phyloP scores from a whole-genome alignment of 305 asterid genomes.

The Caryopteris hybrid region DNA sequence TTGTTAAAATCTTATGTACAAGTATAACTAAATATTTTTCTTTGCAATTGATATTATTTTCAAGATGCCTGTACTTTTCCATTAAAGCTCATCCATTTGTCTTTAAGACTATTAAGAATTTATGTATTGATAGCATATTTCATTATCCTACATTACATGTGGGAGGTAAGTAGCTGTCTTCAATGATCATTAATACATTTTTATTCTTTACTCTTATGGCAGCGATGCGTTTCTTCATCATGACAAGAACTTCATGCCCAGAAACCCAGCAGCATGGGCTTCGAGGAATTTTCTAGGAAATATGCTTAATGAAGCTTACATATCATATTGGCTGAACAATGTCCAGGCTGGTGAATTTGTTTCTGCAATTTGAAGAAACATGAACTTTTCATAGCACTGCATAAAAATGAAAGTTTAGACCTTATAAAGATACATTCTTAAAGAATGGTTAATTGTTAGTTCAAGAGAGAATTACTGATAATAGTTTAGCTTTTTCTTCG shows the following conservation, averaged over 20 bases:
- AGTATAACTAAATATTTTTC: no score
- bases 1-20: no score
- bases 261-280: constrained; percentile 68
- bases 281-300: constrained; percentile 75
- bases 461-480: neutral
- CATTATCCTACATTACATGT: no score
- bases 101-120: neutral
- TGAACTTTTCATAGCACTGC: neutral
- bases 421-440: neutral
- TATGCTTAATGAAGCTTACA: constrained; percentile 36
- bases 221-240: constrained; percentile 76
- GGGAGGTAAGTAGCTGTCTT: no score
- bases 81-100: no score
- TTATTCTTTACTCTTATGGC: constrained; percentile 17
- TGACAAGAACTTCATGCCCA: constrained; percentile 64
- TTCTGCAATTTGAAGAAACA: neutral
- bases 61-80: no score
- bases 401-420: neutral
- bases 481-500: no score
- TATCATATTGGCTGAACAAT: constrained; percentile 66
- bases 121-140: no score
- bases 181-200: neutral
- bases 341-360: constrained; percentile 41
- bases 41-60: no score
- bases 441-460: neutral